Base-by-base conservation (phyloP, 352 stramenopile species). In the Hyaloperonospora arabidopsidis region DNA sequence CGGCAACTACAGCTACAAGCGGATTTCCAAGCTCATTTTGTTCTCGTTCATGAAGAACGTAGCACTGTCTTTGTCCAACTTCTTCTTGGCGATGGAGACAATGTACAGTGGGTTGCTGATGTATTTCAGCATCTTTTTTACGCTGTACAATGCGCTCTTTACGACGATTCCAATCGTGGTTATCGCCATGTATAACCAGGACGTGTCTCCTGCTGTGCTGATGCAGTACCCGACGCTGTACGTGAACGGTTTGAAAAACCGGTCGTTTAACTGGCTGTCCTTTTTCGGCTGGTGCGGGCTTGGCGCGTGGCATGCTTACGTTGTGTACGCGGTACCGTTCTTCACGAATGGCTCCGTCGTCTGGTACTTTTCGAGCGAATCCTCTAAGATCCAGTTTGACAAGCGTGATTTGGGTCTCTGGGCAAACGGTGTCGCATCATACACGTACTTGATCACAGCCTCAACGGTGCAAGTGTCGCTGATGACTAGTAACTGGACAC, bases 31-130 rank as follows among this genome's bases (percentile, higher is more conserved):
- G 66, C 70, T 93, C 10, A 89, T 93, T 29, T 52, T 93, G 41
- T 93, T 93, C 52, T 93, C 84, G 15, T 92, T 93, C 46, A 92
- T 93, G 81, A 93, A 93, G 60, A 93, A 93, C 44, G 77, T 91
- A 44, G 84, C 84, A 12, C 57, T 94, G 12, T 93, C 82, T 43
- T 55, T 93, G 49, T 90, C 82, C 0, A 92, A 89, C 50, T 94
- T 94, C 36, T 94, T 89, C 63, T 65, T 90, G 51, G 74, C 84
- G 29, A 68, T 86, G 52, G 69, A 91, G 54, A 85, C 75, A 11
- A 88, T 90, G 76, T 95, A 93, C 70, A 93, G 82, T 59, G 84
- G 84, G 2, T 59, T 95, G 51, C 69, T 95, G 22, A 91, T 91
- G 80, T 95, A 95, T 54, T 91, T 88, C 60, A 76, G 83, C 60